Conservation (phyloP, 1,284 basidiomycete species). For the Mycocalia duriaeana region DNA sequence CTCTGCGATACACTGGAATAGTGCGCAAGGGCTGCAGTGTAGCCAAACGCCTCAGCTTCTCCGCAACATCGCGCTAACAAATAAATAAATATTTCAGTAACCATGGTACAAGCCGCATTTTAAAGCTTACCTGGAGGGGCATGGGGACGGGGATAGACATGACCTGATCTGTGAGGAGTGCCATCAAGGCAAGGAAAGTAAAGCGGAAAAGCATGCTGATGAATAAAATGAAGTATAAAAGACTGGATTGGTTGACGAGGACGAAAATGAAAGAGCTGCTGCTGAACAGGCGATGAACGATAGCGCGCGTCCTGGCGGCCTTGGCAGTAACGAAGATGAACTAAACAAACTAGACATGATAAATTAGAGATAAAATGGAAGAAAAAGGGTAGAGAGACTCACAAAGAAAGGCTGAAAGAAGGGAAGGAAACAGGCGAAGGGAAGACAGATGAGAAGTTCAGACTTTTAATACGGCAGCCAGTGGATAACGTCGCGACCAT, state of each 20-base stretch:
- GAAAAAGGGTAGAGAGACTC: slow-evolving; percentile 7
- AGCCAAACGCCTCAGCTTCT: slow-evolving; percentile 24
- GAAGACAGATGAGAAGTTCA: slow-evolving; percentile 15
- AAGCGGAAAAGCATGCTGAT: slow-evolving; percentile 43
- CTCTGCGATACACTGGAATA: slow-evolving; percentile 37
- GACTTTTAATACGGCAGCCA: slow-evolving; percentile 13
- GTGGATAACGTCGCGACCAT: slow-evolving; percentile 9
- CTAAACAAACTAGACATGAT: slow-evolving; percentile 19
- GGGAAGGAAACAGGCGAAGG: slow-evolving; percentile 7
- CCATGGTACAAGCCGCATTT: too few relatives aligned
- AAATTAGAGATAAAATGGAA: slow-evolving; percentile 22
- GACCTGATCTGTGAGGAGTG: slow-evolving; percentile 41
- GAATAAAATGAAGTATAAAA: slow-evolving; percentile 4
- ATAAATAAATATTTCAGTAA: too few relatives aligned
- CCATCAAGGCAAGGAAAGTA: slow-evolving; percentile 35
- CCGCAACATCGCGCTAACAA: slow-evolving; percentile 12
- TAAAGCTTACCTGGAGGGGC: slow-evolving; percentile 31
- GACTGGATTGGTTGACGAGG: not conserved
- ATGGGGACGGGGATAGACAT: slow-evolving; percentile 42
- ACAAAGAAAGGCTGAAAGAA: slow-evolving; percentile 15
- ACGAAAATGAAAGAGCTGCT: slow-evolving; percentile 19
- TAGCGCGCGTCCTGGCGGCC: slow-evolving; percentile 37
- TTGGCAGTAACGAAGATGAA: slow-evolving; percentile 27
- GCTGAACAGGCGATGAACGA: slow-evolving; percentile 17
- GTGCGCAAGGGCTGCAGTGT: slow-evolving; percentile 34